Evolutionary conservation across 257 asterid genomes (phyloP).

Genomic region (Salvia rosmarinus): DNA sequence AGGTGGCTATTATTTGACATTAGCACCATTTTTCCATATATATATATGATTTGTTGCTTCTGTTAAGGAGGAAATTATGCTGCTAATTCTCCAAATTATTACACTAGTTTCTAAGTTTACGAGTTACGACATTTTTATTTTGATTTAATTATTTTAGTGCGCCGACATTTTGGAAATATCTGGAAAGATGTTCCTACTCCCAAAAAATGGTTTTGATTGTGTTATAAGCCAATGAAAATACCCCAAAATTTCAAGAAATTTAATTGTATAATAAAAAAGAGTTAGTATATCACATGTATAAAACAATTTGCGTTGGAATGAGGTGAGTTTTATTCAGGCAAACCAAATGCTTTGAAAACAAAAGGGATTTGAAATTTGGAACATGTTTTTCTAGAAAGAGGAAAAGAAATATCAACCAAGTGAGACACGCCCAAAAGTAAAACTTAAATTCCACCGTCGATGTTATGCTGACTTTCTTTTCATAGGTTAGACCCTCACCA

Average conservation of each 20-base stretch:
- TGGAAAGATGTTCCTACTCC: background rate
- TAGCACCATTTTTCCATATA: background rate
- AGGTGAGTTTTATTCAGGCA: too few relatives aligned
- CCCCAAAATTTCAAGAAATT: background rate
- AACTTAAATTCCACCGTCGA: slow-evolving; percentile 5
- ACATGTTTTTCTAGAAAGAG: slow-evolving; percentile 19
- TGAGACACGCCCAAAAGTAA: slow-evolving; percentile 9
- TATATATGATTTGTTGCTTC: slow-evolving; percentile 35
- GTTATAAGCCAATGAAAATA: background rate
- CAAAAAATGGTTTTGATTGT: too few relatives aligned
- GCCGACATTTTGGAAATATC: background rate
- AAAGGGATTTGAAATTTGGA: slow-evolving; percentile 15
- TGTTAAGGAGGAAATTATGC: background rate
- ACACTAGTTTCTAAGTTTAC: too few relatives aligned
- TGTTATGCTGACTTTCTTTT: slow-evolving; percentile 34
- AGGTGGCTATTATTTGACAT: slow-evolving; percentile 24
- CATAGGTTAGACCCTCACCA: background rate
- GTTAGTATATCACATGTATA: too few relatives aligned
- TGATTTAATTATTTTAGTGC: background rate
- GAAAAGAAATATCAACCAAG: background rate
- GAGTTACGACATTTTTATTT: background rate
- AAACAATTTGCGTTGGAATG: too few relatives aligned
- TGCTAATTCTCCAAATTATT: background rate
- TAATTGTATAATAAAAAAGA: background rate
- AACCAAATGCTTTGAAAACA: background rate